Conservation (phyloP, 306 rosid species). For the Quillaja saponaria region DNA sequence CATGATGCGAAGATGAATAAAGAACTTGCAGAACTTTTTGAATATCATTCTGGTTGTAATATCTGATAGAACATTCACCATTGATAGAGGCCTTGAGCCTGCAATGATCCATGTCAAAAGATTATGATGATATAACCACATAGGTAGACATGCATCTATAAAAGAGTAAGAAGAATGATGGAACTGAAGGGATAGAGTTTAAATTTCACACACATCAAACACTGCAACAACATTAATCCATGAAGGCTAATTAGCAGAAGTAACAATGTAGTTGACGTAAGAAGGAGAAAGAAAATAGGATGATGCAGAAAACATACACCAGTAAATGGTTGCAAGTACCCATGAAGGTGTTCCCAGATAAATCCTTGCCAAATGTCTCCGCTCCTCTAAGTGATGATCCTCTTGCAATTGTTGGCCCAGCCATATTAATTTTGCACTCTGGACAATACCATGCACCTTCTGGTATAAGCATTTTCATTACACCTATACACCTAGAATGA, state of each 20-base stretch:
- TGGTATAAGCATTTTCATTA: conserved; percentile 78
- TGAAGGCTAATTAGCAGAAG: not conserved
- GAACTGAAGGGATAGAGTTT: conserved; percentile 17
- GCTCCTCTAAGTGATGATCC: conserved; percentile 87
- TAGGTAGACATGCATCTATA: conserved; percentile 16
- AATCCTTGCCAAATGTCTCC: conserved; percentile 78
- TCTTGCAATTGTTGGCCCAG: conserved; percentile 55
- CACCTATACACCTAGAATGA: conserved; percentile 95
- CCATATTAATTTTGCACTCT: conserved; percentile 76
- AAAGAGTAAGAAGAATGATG: conserved; percentile 11
- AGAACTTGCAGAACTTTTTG: conserved; percentile 65
- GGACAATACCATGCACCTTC: conserved; percentile 98
- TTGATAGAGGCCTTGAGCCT: conserved; percentile 60
- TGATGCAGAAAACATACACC: conserved; percentile 75
- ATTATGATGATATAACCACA: conserved; percentile 31
- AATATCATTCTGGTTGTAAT: conserved; percentile 78
- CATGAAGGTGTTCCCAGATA: conserved; percentile 77
- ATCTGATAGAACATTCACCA: conserved; percentile 56
- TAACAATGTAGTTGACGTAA: conserved; percentile 8
- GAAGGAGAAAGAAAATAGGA: conserved; percentile 25
- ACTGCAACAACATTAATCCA: conserved; percentile 24
- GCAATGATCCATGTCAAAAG: conserved; percentile 44
- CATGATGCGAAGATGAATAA: conserved; percentile 53
- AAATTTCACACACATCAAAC: conserved; percentile 22
- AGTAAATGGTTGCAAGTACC: conserved; percentile 85